Evolutionary conservation across 2,329 filamentous ascomycete species (phyloP).

Genomic region (Verticillium nonalfalfae): DNA sequence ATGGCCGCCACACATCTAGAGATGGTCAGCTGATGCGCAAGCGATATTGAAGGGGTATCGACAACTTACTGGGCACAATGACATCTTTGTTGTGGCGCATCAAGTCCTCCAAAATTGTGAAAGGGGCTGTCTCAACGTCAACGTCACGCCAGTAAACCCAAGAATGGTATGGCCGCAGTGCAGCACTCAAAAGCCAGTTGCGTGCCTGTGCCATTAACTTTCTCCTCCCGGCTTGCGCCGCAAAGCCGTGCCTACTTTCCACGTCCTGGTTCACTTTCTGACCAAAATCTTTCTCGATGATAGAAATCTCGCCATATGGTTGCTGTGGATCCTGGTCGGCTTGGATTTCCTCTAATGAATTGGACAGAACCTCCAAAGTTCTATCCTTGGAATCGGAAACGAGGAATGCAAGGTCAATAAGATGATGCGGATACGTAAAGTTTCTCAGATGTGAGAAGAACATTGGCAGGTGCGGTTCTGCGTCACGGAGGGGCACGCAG

Average conservation of each 20-base stretch:
- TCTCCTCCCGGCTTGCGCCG: slow-evolving; percentile 84
- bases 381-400: slow-evolving; percentile 96
- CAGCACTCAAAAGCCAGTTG: slow-evolving; percentile 94
- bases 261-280: slow-evolving; percentile 98
- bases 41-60: background rate
- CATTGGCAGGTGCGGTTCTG: slow-evolving; percentile 87
- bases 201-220: slow-evolving; percentile 98
- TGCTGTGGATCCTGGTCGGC: slow-evolving; percentile 71
- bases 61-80: slow-evolving; percentile 88
- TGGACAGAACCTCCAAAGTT: slow-evolving; percentile 69
- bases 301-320: slow-evolving; percentile 91
- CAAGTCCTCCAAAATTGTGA: slow-evolving; percentile 92
- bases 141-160: slow-evolving; percentile 99
- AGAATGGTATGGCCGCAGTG: slow-evolving; percentile 87
- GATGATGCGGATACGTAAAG: slow-evolving; percentile 92
- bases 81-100: slow-evolving; percentile 99
- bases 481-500: slow-evolving; percentile 90
- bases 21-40: background rate
- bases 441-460: slow-evolving; percentile 98
- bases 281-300: slow-evolving; percentile 98
- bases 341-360: slow-evolving; percentile 74
- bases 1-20: slow-evolving; percentile 91
- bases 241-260: slow-evolving; percentile 94
- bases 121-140: slow-evolving; percentile 94
- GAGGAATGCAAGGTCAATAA: slow-evolving; percentile 93